Base-by-base conservation (phyloP, 805 yeast species). In the Vanderwaltozyma polyspora region DNA sequence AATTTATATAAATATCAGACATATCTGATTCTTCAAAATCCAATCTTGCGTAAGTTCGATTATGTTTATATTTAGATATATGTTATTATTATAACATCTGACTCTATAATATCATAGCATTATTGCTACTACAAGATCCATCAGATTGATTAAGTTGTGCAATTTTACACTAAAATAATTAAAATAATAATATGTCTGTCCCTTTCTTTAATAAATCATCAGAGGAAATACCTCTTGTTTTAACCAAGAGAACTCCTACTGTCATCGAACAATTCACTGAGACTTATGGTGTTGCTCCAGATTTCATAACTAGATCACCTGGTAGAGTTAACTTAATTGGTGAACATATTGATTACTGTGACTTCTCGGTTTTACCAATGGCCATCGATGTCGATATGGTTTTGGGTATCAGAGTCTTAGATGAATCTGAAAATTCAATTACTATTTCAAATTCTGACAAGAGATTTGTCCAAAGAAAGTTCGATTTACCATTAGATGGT, bases 321-420 rank as follows among this genome's bases (percentile, higher is more conserved):
- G 86, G 86, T 21, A 62, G 87, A 45, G 85, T 79, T 32, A 79
- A 79, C 50, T 58, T 79, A 40, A 75, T 79, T 36, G 86, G 87
- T 21, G 86, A 79, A 42, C 87, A 79, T 48, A 72, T 79, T 33
- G 86, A 79, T 57, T 79, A 78, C 52, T 67, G 72, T 41, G 68
- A 70, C 45, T 79, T 74, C 49, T 66, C 81, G 3, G 81, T 75
- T 5, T 62, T 79, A 42, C 86, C 86, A 9, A 69, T 79, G 76
- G 84, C 87, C 3, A 71, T 79, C 25, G 79, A 74, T 30, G 66
- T 61, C n/a, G 85, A 79, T 47, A 70, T 77, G 37, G 55, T 75
- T 27, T 70, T 72, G 41, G 82, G 75, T 5, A 74, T 69, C 13
- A 43, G 41, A 19, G 43, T 60, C 3, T 39, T 49, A 14, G 24